Base-by-base conservation (phyloP, 2,329 filamentous ascomycete genomes). In the Alternaria metachromatica region DNA sequence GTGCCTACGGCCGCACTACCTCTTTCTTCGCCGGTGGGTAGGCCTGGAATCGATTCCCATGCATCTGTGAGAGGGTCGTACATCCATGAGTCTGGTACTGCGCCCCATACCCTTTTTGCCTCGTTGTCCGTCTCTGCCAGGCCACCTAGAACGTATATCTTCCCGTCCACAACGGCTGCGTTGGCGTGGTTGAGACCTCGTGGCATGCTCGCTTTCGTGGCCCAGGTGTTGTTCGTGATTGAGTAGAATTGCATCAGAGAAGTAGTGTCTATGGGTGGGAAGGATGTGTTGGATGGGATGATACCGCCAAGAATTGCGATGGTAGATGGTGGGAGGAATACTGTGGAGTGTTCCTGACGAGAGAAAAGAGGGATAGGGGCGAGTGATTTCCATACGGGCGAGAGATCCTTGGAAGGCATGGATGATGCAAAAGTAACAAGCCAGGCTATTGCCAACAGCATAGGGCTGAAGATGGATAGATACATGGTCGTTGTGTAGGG, bases 81-180 rank as follows among this genome's bases (percentile, higher is more conserved):
- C 3, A 70, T 57, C 53, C 58, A 71, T 3, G 62, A 69, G 18
- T 70, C 66, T 4, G 55, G 8, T 7, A 59, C 59, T 6, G 55
- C 56, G 8, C 55, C 50, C 70, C 70, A 76, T 7, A 59, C 57
- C 8, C 55, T 54, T 2, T 23, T n/a, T 5, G n/a, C 6, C 15
- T 59, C 45, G 13, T 59, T 26, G 10, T 56, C 56, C 9, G 53
- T 18, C 26, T 68, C 67, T 1, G 46, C 64, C 0, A 77, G 50
- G 1, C 73, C 73, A 11, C 74, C 73, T 2, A 77, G 59, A 9
- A 74, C 56, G 46, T 72, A 76, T 4, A 77, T 70, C 12, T 69
- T 67, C 0, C 69, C 71, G 26, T 69, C 41, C 1, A 70, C 59
- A 4, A 67, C 65, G 6, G 69, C 72, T 10, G 63, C 67, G 30